A percentile compares a stretch with the other conserved stretches of the same genome.
phyloP scores from a whole-genome alignment of 2,329 filamentous ascomycete species.

The Colletotrichum coccodes region DNA sequence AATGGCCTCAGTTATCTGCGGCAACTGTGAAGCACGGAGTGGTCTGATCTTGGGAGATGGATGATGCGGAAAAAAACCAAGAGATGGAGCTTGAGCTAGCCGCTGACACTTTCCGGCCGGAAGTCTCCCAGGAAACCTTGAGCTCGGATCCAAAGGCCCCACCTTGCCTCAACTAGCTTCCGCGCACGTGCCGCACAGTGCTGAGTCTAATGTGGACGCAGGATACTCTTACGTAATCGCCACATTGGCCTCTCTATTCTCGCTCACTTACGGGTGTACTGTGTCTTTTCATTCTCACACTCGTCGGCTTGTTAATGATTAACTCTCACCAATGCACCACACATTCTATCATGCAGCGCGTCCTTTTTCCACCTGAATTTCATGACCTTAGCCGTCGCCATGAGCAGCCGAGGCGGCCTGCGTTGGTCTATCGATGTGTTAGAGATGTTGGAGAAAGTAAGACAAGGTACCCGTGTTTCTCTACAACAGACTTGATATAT shows the following conservation, averaged over 20 bases:
- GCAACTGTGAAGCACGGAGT: background rate
- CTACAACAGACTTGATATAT: background rate
- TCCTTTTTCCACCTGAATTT: constrained; percentile 12
- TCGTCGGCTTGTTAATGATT: background rate
- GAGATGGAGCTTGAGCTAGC: background rate
- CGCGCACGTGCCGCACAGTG: constrained; percentile 22
- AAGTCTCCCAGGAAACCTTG: constrained; percentile 16
- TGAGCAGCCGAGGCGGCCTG: constrained; percentile 12
- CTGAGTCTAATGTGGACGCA: background rate
- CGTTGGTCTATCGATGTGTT: background rate
- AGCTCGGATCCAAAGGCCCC: constrained; percentile 18
- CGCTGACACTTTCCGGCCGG: constrained; percentile 7
- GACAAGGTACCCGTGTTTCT: background rate
- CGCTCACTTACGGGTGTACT: too few species aligned
- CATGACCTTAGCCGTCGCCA: background rate
- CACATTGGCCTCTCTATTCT: background rate
- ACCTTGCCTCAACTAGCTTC: background rate
- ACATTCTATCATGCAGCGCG: background rate
- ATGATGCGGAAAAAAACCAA: background rate
- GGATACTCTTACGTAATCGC: constrained; percentile 6
- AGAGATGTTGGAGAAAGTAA: background rate
- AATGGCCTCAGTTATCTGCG: constrained; percentile 1
- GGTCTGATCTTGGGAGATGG: constrained; percentile 18
- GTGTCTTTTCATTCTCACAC: background rate
- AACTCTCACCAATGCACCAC: background rate